phyloP scores from a whole-genome alignment of 179 eudicot genomes.

The Carnegiea gigantea region DNA sequence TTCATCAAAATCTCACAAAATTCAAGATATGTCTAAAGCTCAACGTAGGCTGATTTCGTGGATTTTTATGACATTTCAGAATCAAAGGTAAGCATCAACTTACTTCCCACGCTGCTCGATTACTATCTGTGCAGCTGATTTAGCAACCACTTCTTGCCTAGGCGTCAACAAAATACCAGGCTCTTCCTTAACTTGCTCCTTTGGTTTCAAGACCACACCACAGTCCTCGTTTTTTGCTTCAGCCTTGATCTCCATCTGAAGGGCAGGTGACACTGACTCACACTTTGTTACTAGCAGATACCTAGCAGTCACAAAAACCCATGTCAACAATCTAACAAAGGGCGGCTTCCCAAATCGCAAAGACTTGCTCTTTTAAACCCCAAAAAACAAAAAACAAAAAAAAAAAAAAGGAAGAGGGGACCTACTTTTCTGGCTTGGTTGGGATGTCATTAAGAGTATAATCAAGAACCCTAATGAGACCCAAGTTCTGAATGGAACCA shows the following conservation, averaged over 20 bases:
- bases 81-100: constrained; percentile 21
- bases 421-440: constrained; percentile 77
- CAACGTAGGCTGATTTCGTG: not conserved
- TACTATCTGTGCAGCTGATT: constrained; percentile 93
- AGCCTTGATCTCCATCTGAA: constrained; percentile 57
- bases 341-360: not conserved
- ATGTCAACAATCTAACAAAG: not conserved
- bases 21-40: not conserved
- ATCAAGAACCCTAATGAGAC: constrained; percentile 67
- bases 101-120: constrained; percentile 82
- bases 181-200: constrained; percentile 44
- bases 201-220: constrained; percentile 8
- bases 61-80: not conserved
- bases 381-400: too few relatives aligned
- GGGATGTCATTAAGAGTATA: constrained; percentile 84
- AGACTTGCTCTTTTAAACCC: too few relatives aligned
- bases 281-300: constrained; percentile 71
- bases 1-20: not conserved
- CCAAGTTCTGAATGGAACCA: constrained; percentile 83
- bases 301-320: constrained; percentile 35
- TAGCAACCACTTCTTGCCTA: constrained; percentile 59
- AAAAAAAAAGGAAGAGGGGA: not conserved
- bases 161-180: constrained; percentile 66
- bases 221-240: constrained; percentile 39
- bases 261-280: constrained; percentile 77